Conservation (phyloP, 2,329 filamentous ascomycete species). For the Atkinsonella hypoxylon region DNA sequence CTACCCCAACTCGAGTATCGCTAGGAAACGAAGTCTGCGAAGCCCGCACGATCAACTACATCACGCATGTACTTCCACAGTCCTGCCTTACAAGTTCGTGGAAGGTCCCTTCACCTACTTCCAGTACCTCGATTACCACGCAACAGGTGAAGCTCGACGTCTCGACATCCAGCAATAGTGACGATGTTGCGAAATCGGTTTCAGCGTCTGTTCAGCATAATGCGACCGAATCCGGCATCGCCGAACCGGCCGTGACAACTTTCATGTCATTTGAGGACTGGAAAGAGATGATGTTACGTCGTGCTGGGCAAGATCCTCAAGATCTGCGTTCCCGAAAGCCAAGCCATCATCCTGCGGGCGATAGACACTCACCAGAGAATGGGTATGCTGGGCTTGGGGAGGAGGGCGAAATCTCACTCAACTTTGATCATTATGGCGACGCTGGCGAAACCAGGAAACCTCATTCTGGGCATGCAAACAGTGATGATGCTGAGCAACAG, state of each 20-base stretch:
- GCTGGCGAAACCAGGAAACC: conserved; percentile 7
- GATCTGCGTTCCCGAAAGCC: conserved; percentile 52
- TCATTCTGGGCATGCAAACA: conserved; percentile 7
- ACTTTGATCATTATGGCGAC: conserved; percentile 32
- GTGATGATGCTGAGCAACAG: conserved; percentile 8
- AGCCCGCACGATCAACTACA: conserved; percentile 64
- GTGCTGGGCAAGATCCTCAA: conserved; percentile 63
- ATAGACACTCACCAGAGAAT: conserved; percentile 43
- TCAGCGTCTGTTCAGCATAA: background rate
- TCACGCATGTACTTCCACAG: conserved; percentile 65
- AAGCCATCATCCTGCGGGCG: conserved; percentile 35
- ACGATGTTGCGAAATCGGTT: background rate
- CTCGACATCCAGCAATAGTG: background rate
- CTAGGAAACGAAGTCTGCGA: conserved; percentile 27
- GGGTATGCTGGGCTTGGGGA: conserved; percentile 73
- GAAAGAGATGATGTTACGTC: conserved; percentile 86
- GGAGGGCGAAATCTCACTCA: conserved; percentile 65
- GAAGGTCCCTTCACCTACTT: conserved; percentile 20
- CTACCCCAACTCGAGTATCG: background rate
- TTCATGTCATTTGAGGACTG: conserved; percentile 98
- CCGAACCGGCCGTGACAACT: conserved; percentile 22
- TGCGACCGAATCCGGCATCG: conserved; percentile 4
- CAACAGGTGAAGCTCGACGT: background rate
- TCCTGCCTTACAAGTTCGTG: conserved; percentile 60
- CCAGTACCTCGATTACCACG: background rate